Conservation (phyloP, 768 basidiomycete genomes). For the Brasilioporus rufonigricans region DNA sequence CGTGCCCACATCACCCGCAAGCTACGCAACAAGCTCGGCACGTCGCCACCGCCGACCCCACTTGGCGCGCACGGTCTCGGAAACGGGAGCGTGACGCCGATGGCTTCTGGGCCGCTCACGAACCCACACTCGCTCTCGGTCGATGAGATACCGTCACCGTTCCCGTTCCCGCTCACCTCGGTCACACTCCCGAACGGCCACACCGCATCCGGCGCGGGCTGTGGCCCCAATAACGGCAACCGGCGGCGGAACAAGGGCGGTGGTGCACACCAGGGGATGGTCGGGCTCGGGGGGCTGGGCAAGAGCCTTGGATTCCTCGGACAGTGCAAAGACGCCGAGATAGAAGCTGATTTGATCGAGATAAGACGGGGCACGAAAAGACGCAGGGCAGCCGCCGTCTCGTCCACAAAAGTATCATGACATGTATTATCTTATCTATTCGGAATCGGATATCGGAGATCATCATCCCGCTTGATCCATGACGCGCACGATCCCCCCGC, state of each 20-base stretch:
- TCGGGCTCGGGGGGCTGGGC: conserved; percentile 62
- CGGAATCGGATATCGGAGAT: conserved; percentile 26
- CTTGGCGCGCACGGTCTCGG: conserved; percentile 39
- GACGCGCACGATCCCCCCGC: conserved; percentile 53
- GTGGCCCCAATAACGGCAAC: conserved; percentile 38
- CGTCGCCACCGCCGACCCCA: conserved; percentile 77
- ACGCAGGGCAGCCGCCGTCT: conserved; percentile 32
- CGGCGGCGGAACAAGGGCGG: conserved; percentile 51
- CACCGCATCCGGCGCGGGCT: conserved; percentile 33
- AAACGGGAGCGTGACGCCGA: conserved; percentile 49
- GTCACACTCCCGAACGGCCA: conserved; percentile 41
- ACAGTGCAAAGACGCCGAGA: conserved; percentile 61
- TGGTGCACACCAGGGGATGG: conserved; percentile 54
- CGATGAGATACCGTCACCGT: conserved; percentile 84
- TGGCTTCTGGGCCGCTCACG: conserved; percentile 65
- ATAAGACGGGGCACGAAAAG: conserved; percentile 75
- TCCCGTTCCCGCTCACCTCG: conserved; percentile 70
- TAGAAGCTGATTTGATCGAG: conserved; percentile 75
- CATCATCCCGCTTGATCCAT: neutral
- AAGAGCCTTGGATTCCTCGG: conserved; percentile 64
- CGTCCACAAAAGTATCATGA: conserved; percentile 31
- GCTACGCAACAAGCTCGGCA: conserved; percentile 75
- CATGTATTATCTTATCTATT: conserved; percentile 30
- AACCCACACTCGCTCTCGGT: conserved; percentile 85
- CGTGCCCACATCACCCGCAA: conserved; percentile 82